phyloP scores from a whole-genome alignment of 176 grass and related monocot genomes.

The Ananas comosus region DNA sequence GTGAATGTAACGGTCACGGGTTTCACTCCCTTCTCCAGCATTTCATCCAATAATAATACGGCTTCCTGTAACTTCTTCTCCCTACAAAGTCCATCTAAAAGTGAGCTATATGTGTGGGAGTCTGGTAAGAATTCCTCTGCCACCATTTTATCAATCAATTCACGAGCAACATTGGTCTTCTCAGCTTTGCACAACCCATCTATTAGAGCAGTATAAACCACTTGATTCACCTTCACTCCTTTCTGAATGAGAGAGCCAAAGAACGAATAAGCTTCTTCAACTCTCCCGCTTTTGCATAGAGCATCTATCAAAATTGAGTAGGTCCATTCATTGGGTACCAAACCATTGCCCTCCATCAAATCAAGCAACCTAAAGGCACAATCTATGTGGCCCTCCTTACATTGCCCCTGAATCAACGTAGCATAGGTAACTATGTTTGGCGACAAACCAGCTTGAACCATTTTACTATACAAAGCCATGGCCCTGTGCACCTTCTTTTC shows the following conservation, averaged over 20 bases:
- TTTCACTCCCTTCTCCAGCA: constrained; percentile 54
- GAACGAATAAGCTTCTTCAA: constrained; percentile 50
- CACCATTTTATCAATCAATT: constrained; percentile 47
- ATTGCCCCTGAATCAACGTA: constrained; percentile 75
- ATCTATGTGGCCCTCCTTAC: constrained; percentile 41
- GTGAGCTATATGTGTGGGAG: constrained; percentile 44
- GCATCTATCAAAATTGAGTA: constrained; percentile 65
- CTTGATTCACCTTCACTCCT: constrained; percentile 41
- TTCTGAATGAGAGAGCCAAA: constrained; percentile 48
- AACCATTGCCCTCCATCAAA: constrained; percentile 44
- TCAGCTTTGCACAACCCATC: constrained; percentile 60
- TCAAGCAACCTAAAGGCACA: constrained; percentile 56
- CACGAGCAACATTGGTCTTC: constrained; percentile 34
- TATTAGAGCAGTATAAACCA: constrained; percentile 53
- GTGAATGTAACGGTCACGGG: constrained; percentile 53
- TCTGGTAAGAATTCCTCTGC: constrained; percentile 43
- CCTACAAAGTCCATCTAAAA: constrained; percentile 72
- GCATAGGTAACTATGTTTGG: constrained; percentile 69
- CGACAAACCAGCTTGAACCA: constrained; percentile 43
- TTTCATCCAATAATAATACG: constrained; percentile 43
- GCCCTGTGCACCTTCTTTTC: constrained; percentile 58
- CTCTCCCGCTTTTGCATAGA: constrained; percentile 54
- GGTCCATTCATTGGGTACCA: constrained; percentile 74
- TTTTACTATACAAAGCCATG: constrained; percentile 59
- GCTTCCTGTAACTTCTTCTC: constrained; percentile 55